A percentile compares a stretch with the other conserved stretches of the same genome.
Evolutionary conservation across 2,329 filamentous ascomycete genomes (phyloP).

Genomic region (Fonsecaea pedrosoi): DNA sequence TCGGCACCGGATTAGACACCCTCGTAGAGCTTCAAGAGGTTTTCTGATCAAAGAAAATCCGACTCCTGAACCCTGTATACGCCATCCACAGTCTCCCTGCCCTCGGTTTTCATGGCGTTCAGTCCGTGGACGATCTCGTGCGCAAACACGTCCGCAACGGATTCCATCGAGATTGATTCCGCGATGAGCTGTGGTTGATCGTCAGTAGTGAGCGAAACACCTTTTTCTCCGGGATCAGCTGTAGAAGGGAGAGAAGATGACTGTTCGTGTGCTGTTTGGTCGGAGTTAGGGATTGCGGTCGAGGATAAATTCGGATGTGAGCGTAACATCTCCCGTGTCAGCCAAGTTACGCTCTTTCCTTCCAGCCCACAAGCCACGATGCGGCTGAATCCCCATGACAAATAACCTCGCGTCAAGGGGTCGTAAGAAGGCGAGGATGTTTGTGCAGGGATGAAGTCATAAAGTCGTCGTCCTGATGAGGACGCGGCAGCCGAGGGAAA

Average conservation of each 20-base stretch:
- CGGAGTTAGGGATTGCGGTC: not conserved
- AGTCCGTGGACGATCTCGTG: conserved; percentile 43
- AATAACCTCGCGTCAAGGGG: conserved; percentile 28
- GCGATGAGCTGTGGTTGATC: not conserved
- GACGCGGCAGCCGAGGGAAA: not conserved
- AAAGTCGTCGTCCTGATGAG: not conserved
- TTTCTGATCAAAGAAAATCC: conserved; percentile 40
- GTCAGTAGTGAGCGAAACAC: not conserved
- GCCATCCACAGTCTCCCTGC: conserved; percentile 41
- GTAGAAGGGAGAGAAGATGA: not conserved
- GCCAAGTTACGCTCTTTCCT: conserved; percentile 78
- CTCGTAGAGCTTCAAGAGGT: too few relatives aligned
- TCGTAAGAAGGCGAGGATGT: conserved; percentile 21
- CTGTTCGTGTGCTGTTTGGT: not conserved
- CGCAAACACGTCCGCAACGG: conserved; percentile 48
- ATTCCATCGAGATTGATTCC: conserved; percentile 35
- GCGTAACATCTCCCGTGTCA: conserved; percentile 60
- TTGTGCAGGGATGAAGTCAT: conserved; percentile 24
- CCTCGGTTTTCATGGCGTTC: conserved; percentile 43
- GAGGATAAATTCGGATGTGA: not conserved
- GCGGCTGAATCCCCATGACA: conserved; percentile 68
- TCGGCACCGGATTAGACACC: too few relatives aligned
- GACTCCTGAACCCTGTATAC: conserved; percentile 49
- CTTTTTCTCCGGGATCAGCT: not conserved
- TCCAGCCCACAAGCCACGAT: conserved; percentile 91